phyloP scores from a whole-genome alignment of 768 basidiomycete species.

The Tulasnella sp. region DNA sequence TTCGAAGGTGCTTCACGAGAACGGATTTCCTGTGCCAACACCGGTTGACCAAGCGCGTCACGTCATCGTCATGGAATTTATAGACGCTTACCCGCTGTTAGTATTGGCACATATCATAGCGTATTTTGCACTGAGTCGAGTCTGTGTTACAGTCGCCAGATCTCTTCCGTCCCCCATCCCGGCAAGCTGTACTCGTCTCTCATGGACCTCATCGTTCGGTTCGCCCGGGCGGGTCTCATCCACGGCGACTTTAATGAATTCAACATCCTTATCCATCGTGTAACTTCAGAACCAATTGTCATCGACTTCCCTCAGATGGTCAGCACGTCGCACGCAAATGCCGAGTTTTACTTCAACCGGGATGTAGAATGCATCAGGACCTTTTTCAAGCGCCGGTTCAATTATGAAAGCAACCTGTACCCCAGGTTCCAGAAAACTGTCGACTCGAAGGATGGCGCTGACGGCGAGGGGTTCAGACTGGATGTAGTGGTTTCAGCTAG shows the following conservation, averaged over 20 bases:
- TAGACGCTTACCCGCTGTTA: constrained; percentile 91
- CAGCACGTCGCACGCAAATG: constrained; percentile 91
- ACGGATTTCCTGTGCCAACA: constrained; percentile 85
- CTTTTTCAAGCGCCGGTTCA: constrained; percentile 86
- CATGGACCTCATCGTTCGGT: constrained; percentile 94
- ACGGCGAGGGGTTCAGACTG: constrained; percentile 54
- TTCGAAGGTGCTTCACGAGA: constrained; percentile 74
- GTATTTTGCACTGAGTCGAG: neutral
- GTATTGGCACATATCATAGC: constrained; percentile 26
- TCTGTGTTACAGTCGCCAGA: constrained; percentile 61
- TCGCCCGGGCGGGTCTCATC: constrained; percentile 90
- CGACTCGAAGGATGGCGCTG: constrained; percentile 35
- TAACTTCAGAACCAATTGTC: constrained; percentile 33
- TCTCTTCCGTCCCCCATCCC: constrained; percentile 72
- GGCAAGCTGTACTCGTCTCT: constrained; percentile 83
- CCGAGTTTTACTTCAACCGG: constrained; percentile 99
- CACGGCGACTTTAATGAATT: constrained; percentile 99
- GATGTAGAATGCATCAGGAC: constrained; percentile 94
- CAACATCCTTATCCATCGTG: constrained; percentile 84
- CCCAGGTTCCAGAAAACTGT: constrained; percentile 72
- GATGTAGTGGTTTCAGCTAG: constrained; percentile 92
- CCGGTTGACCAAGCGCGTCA: constrained; percentile 95
- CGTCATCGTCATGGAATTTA: constrained; percentile 91
- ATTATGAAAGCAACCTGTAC: constrained; percentile 84
- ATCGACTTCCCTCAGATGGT: constrained; percentile 99